Conservation (phyloP, 2,329 filamentous ascomycete species). For the Neofusicoccum sp. region DNA sequence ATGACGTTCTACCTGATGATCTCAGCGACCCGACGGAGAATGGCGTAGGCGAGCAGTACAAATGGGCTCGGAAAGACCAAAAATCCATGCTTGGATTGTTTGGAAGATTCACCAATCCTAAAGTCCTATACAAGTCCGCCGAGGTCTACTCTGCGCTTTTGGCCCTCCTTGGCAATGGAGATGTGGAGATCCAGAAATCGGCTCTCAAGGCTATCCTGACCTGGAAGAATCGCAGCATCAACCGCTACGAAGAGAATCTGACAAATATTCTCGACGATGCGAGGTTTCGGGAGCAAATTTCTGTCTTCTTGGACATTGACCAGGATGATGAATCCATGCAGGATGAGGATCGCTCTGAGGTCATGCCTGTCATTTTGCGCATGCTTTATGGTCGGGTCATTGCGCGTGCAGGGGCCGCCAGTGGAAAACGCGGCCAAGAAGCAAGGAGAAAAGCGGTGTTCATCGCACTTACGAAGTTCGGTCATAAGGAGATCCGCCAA, state of each 20-base stretch:
- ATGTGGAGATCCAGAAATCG: constrained; percentile 82
- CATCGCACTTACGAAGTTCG: constrained; percentile 75
- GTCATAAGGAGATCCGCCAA: constrained; percentile 68
- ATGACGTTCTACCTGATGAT: constrained; percentile 19
- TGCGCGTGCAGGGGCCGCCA: constrained; percentile 71
- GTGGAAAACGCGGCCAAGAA: constrained; percentile 77
- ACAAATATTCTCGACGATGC: constrained; percentile 86
- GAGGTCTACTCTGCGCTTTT: constrained; percentile 76
- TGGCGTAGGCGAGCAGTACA: constrained; percentile 20
- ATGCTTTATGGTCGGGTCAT: constrained; percentile 88
- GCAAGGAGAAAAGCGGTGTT: constrained; percentile 72
- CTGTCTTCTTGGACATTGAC: constrained; percentile 77
- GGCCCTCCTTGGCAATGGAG: constrained; percentile 77
- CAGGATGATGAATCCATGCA: constrained; percentile 64
- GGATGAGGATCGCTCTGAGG: constrained; percentile 65
- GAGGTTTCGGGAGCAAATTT: constrained; percentile 90
- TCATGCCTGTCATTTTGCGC: constrained; percentile 85
- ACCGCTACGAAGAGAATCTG: constrained; percentile 79
- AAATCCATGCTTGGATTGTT: constrained; percentile 81
- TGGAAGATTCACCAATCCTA: constrained; percentile 81
- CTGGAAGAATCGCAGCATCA: constrained; percentile 79
- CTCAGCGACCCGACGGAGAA: constrained; percentile 21
- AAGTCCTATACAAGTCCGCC: constrained; percentile 72
- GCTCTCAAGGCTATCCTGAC: constrained; percentile 80
- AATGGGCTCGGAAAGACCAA: constrained; percentile 75